Percentiles rank a stretch among this genome's conserved stretches.
Evolutionary conservation across 2,329 filamentous ascomycete genomes (phyloP).

Genomic region (Tricladium varicosporioides): DNA sequence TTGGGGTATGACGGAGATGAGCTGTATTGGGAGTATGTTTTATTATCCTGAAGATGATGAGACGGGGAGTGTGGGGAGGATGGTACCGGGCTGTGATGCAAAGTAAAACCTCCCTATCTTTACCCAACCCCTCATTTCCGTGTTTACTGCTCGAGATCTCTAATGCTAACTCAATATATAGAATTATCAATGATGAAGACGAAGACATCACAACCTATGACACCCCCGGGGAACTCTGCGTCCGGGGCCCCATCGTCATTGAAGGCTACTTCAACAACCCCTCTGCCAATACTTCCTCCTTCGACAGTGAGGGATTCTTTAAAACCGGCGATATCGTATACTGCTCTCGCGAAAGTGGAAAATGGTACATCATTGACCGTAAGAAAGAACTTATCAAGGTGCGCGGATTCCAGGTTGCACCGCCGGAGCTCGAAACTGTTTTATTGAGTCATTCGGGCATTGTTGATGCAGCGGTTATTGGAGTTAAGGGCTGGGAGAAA

Average conservation of each 20-base stretch:
- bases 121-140: background rate
- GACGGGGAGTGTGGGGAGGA: constrained; percentile 46
- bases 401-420: constrained; percentile 43
- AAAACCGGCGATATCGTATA: constrained; percentile 70
- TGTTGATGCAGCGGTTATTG: constrained; percentile 61
- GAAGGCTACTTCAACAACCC: constrained; percentile 67
- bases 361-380: constrained; percentile 67
- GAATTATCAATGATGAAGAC: constrained; percentile 27
- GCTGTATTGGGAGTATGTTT: constrained; percentile 24
- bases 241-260: constrained; percentile 70
- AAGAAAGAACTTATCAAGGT: constrained; percentile 61
- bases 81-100: constrained; percentile 38
- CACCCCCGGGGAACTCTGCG: constrained; percentile 52
- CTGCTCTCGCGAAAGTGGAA: constrained; percentile 62
- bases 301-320: constrained; percentile 68
- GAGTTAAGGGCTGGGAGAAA: constrained; percentile 38
- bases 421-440: constrained; percentile 41
- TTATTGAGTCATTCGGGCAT: constrained; percentile 38
- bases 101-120: constrained; percentile 20
- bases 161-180: constrained; percentile 1
- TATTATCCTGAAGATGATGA: constrained; percentile 49
- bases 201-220: constrained; percentile 31
- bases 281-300: constrained; percentile 22
- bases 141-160: too few species aligned
- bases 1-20: constrained; percentile 53